Conservation (phyloP, 179 eudicot species). For the Beta macrorhiza region DNA sequence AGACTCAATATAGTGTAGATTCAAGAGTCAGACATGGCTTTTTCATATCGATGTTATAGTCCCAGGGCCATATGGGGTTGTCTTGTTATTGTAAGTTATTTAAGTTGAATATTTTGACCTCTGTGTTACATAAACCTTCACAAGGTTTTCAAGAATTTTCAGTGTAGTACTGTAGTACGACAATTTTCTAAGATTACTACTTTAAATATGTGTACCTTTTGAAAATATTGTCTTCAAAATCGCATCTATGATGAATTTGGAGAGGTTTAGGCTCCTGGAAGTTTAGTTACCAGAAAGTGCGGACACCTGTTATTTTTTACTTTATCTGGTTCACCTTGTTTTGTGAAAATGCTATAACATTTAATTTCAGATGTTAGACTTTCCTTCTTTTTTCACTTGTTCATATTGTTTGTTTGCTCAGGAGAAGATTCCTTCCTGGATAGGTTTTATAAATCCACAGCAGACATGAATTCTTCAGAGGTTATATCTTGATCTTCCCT, state of each 20-base stretch:
- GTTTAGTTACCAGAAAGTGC: background rate
- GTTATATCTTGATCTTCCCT: conserved; percentile 32
- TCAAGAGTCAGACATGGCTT: background rate
- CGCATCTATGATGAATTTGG: background rate
- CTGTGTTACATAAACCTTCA: no score
- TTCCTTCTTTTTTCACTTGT: background rate
- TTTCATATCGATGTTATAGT: no score
- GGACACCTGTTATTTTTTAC: background rate
- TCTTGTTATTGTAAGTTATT: background rate
- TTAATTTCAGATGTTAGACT: background rate
- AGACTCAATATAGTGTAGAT: background rate
- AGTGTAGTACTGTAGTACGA: no score
- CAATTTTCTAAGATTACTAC: background rate
- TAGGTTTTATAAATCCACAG: conserved; percentile 77
- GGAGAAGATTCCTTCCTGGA: conserved; percentile 85
- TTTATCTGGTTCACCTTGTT: background rate
- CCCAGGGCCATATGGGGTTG: no score
- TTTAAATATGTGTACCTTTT: background rate
- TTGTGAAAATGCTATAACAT: no score
- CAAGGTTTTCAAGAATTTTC: no score
- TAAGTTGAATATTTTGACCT: background rate
- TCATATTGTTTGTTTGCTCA: conserved; percentile 31
- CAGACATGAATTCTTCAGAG: conserved; percentile 70
- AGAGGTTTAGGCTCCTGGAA: background rate
- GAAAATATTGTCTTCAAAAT: background rate